These are phyloP conservation scores for Anisodus tanguticus DNA, from an alignment of 257 asterid species.

Conservation along the genomic window DNA sequence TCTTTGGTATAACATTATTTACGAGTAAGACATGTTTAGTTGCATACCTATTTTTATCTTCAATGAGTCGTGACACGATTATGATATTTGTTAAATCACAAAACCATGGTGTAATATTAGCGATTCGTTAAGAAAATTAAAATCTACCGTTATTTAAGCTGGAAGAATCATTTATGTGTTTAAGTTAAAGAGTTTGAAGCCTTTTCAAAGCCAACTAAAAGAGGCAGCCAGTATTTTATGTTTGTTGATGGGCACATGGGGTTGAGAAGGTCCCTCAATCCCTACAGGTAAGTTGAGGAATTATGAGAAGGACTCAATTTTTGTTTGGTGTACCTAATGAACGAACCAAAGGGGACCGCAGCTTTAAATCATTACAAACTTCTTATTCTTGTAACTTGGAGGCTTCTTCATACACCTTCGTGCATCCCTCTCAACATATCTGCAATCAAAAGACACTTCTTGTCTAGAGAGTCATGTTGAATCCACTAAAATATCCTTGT, in stretches of 20 bases:
- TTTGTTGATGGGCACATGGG: constrained; percentile 15
- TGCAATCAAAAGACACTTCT: neutral
- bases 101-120: too few relatives aligned
- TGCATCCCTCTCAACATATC: neutral
- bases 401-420: neutral
- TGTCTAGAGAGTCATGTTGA: neutral
- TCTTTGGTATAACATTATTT: too few relatives aligned
- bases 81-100: too few relatives aligned
- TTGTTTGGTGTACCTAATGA: constrained; percentile 26
- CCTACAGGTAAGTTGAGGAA: neutral
- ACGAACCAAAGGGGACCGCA: constrained; percentile 18
- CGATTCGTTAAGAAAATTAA: too few relatives aligned
- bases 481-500: neutral
- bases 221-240: neutral
- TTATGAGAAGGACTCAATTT: neutral
- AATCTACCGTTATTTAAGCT: too few relatives aligned
- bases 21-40: too few relatives aligned
- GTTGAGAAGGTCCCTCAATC: neutral
- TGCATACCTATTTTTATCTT: too few relatives aligned
- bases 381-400: neutral
- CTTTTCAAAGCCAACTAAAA: too few relatives aligned
- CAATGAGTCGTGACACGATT: too few relatives aligned
- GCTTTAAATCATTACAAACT: neutral
- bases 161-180: too few relatives aligned
- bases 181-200: neutral